Conservation (phyloP, 176 grass and related monocot genomes). For the Triticum urartu region DNA sequence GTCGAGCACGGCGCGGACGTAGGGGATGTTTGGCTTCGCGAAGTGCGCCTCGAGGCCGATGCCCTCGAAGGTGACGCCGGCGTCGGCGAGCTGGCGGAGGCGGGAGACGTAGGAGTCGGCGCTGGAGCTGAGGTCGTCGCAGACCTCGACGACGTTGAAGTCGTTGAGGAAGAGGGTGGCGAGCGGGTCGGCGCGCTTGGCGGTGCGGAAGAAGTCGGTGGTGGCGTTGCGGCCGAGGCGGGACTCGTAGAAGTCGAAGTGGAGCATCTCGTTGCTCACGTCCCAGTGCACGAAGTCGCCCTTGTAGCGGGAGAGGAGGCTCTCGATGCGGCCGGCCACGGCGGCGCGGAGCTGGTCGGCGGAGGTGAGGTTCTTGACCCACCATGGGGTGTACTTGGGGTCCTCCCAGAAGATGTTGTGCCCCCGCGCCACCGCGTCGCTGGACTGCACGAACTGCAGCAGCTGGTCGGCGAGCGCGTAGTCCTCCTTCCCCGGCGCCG, state of each 20-base stretch:
- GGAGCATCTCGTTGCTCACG: conserved; percentile 94
- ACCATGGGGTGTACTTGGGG: conserved; percentile 61
- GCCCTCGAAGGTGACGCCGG: conserved; percentile 62
- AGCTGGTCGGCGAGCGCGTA: conserved; percentile 60
- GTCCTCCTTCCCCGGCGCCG: conserved; percentile 56
- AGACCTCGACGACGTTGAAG: conserved; percentile 82
- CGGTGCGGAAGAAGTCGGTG: conserved; percentile 67
- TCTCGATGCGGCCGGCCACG: conserved; percentile 55
- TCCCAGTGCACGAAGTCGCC: conserved; percentile 97
- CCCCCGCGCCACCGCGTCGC: conserved; percentile 61
- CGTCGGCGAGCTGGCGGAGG: conserved; percentile 60
- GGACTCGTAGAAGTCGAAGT: conserved; percentile 91
- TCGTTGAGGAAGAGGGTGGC: conserved; percentile 95
- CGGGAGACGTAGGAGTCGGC: conserved; percentile 64
- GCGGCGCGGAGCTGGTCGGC: conserved; percentile 50
- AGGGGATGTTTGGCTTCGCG: conserved; percentile 64
- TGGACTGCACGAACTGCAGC: conserved; percentile 53
- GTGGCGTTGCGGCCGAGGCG: conserved; percentile 67
- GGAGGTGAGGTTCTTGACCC: conserved; percentile 76
- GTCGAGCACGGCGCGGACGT: conserved; percentile 76
- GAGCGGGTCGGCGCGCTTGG: conserved; percentile 61
- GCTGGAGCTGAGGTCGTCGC: conserved; percentile 72
- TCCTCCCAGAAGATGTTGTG: conserved; percentile 99
- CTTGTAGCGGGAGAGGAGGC: conserved; percentile 70
- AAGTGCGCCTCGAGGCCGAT: conserved; percentile 87